Evolutionary conservation across 208 protist species (phyloP).

Genomic region (Wallacemonas sp.): DNA sequence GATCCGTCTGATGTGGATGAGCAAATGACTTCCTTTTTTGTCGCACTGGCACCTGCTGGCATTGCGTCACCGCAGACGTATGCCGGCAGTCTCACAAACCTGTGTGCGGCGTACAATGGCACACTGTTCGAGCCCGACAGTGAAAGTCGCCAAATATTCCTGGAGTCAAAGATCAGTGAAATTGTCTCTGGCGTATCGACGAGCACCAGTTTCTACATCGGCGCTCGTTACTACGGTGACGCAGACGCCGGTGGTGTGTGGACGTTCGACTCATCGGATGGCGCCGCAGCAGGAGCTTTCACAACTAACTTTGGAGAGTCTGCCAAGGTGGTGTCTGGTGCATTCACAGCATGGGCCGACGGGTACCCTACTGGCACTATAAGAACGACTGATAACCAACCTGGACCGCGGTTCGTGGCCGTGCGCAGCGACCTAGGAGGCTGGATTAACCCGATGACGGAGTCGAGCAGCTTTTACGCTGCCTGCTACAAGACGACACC

Average conservation of each 20-base stretch:
- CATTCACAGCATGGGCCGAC: background rate
- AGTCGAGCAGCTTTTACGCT: background rate
- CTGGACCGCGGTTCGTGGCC: background rate
- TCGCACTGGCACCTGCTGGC: background rate
- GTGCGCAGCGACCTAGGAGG: background rate
- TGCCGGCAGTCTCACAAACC: background rate
- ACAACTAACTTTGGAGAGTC: background rate
- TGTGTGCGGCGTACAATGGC: slow-evolving; percentile 10
- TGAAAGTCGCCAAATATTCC: background rate
- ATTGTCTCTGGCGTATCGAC: background rate
- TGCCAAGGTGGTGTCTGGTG: background rate
- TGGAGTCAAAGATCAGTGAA: background rate
- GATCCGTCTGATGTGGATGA: background rate
- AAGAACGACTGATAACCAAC: background rate
- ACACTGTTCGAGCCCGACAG: slow-evolving; percentile 8
- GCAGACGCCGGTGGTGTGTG: background rate
- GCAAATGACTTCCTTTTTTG: background rate
- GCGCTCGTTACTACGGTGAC: background rate
- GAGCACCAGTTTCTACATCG: background rate
- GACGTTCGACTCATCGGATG: background rate
- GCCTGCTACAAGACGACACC: background rate
- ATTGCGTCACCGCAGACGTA: background rate
- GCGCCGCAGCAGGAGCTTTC: no score
- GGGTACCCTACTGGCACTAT: background rate
- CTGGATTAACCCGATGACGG: background rate